Base-by-base conservation (phyloP, 2,329 filamentous ascomycete genomes). In the Aureobasidium sp. region DNA sequence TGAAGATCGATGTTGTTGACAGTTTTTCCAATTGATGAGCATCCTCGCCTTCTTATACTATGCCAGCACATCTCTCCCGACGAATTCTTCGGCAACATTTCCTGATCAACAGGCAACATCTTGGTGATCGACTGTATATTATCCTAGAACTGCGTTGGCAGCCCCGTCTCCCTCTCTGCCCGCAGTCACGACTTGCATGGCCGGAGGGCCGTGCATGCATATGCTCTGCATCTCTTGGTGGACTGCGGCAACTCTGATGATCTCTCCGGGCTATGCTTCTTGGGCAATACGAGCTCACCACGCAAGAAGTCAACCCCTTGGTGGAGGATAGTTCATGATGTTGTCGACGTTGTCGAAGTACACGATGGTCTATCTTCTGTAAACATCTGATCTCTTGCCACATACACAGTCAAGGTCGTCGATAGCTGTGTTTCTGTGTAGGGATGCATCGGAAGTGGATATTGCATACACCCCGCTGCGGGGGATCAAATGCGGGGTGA, bases 41-140 rank as follows among this genome's bases (percentile, higher is more conserved):
- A 25, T 8, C 27, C 42, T 36, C 21, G 5, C 34, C 42, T 58
- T 37, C 39, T 47, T 58, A 58, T 58, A 48, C 25, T 47, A 8
- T 21, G 11, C 21, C 42, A 25, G 11, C 3, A 16, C 3, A 9
- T 39, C n/a, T 15, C 7, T 48, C 8, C n/a, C 5, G 8, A 9
- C 4, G 13, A n/a, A 1, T 6, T 47, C 21, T 36, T 29, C 41
- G 41, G 42, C 42, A 47, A 21, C 6, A 47, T 10, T 5, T 27
- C 41, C n/a, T 48, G 54, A 47, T 39, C 54, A 47, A n/a, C 54
- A 47, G 41, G 54, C 29, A 45, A 57, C 41, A 58, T 58, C 21
- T n/a, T 32, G 21, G 11, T 39, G 54, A 58, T 48, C 41, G 7
- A 16, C 21, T 39, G n/a, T n/a, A 47, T 48, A 37, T 58, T 48